A percentile compares a stretch with the other conserved stretches of the same genome.
Conservation (phyloP, 2,329 filamentous ascomycete genomes). For the Exophiala sp. region DNA sequence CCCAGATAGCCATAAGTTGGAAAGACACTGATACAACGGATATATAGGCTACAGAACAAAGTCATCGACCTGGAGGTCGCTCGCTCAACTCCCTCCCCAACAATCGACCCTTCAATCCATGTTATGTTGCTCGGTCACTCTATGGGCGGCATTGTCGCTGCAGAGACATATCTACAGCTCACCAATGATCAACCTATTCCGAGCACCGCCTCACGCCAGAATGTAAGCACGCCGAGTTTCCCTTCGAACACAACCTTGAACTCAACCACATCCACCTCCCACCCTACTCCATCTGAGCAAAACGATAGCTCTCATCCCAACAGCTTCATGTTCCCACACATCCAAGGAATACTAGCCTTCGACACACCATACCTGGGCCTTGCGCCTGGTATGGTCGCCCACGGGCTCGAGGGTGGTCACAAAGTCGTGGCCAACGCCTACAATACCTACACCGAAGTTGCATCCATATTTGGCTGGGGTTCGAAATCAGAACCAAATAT, state of each 20-base stretch:
- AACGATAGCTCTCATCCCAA: constrained; percentile 22
- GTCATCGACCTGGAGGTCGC: constrained; percentile 93
- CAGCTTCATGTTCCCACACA: constrained; percentile 82
- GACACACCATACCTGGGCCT: constrained; percentile 77
- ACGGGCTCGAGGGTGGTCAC: constrained; percentile 76
- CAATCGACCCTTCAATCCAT: constrained; percentile 78
- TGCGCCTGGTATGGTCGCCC: constrained; percentile 48
- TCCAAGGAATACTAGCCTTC: constrained; percentile 86
- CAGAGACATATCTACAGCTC: constrained; percentile 77
- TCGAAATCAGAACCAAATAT: constrained; percentile 30
- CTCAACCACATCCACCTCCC: constrained; percentile 24
- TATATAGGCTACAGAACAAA: constrained; percentile 72
- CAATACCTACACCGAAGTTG: constrained; percentile 63
- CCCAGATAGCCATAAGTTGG: not conserved
- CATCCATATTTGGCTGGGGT: constrained; percentile 58
- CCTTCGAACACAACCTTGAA: constrained; percentile 26
- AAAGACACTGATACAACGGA: not conserved
- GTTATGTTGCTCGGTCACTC: constrained; percentile 82
- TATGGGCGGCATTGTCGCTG: constrained; percentile 91
- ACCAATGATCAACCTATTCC: constrained; percentile 60
- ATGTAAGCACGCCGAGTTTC: constrained; percentile 24
- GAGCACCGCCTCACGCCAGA: constrained; percentile 31
- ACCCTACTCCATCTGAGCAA: constrained; percentile 17
- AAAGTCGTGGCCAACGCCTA: constrained; percentile 69
- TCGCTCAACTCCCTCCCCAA: constrained; percentile 74